Evolutionary conservation across 208 protist genomes (phyloP).

Genomic region (Leishmania martiniquensis): DNA sequence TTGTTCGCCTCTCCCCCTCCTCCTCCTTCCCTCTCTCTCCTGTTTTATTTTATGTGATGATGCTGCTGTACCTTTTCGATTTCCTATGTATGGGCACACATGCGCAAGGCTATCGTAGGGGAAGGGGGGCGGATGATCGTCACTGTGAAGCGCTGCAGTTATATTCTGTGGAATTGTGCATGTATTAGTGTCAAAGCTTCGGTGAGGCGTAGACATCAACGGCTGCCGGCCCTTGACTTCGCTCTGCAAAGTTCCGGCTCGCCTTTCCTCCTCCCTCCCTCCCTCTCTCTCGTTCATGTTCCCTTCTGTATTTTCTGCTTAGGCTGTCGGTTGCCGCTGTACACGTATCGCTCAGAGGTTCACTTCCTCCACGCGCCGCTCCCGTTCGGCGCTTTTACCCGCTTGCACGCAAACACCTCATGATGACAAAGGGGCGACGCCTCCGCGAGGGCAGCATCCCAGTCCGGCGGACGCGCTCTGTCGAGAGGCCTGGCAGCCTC

Average conservation of each 20-base stretch:
- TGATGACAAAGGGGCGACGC: background rate
- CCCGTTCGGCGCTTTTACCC: too few relatives aligned
- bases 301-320: slow-evolving; percentile 8
- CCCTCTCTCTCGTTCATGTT: slow-evolving; percentile 3
- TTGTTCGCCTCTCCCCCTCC: background rate
- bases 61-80: background rate
- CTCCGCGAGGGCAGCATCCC: background rate
- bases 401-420: too few relatives aligned
- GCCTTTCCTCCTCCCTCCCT: too few relatives aligned
- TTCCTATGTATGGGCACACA: background rate
- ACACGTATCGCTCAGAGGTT: background rate
- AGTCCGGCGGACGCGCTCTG: too few relatives aligned
- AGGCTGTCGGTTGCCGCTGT: background rate
- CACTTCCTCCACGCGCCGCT: background rate
- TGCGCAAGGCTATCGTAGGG: background rate
- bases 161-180: background rate
- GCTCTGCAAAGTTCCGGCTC: too few relatives aligned
- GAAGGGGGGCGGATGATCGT: background rate
- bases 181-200: background rate
- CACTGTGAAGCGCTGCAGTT: background rate
- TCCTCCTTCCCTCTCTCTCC: background rate
- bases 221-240: background rate
- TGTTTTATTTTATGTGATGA: background rate
- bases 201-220: too few relatives aligned
- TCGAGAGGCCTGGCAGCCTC: background rate